Conservation (phyloP, 2,329 filamentous ascomycete species). For the Seiridium unicorne region DNA sequence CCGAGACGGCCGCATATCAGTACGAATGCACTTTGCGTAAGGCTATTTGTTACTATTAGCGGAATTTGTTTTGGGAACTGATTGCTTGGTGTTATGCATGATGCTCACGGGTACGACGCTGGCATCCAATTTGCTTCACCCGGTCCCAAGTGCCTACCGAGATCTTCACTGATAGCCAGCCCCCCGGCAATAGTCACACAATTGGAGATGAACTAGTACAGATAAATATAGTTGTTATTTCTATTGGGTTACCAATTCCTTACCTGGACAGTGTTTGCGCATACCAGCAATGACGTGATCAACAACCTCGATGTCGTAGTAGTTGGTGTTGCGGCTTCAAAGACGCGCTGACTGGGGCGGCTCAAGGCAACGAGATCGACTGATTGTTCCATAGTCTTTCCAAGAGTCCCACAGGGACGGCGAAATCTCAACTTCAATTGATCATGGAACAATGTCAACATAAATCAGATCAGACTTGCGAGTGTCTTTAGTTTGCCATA, state of each 20-base stretch:
- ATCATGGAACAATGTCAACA: too few species aligned
- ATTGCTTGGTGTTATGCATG: background rate
- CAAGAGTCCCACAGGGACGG: too few species aligned
- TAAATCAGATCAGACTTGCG: too few species aligned
- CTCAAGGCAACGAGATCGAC: too few species aligned
- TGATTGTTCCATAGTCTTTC: too few species aligned
- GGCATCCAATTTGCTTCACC: constrained; percentile 37
- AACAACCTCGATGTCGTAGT: constrained; percentile 11
- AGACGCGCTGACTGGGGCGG: constrained; percentile 10
- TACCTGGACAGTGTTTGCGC: background rate
- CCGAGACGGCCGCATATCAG: constrained; percentile 48
- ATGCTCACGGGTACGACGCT: constrained; percentile 33
- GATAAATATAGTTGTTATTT: constrained; percentile 12
- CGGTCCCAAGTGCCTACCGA: constrained; percentile 25
- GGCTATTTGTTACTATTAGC: constrained; percentile 22
- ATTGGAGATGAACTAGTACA: constrained; percentile 27
- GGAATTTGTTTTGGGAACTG: background rate
- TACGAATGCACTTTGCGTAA: constrained; percentile 52
- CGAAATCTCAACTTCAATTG: too few species aligned
- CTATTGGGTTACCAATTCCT: background rate
- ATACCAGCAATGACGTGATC: constrained; percentile 6
- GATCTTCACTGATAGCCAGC: constrained; percentile 22
- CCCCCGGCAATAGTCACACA: constrained; percentile 28
- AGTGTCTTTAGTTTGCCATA: too few species aligned
- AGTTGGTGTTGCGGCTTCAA: constrained; percentile 15